Conservation (phyloP, 345 rosid genomes). For the Populus tremula region DNA sequence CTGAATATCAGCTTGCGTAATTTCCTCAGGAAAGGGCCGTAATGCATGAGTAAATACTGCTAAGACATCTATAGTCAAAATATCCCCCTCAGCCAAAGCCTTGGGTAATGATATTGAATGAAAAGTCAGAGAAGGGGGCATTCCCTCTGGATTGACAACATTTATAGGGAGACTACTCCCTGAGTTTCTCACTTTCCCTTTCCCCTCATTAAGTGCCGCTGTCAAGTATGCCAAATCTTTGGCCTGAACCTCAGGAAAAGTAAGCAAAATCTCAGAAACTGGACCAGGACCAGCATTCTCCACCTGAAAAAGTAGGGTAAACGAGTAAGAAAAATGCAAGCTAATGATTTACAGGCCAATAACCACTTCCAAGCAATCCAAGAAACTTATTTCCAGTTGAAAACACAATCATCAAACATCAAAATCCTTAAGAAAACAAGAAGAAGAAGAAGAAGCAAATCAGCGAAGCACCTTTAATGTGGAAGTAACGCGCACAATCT, state of each 20-base stretch:
- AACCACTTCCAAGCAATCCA: not conserved
- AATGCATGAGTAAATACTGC: constrained; percentile 59
- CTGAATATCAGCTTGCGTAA: constrained; percentile 80
- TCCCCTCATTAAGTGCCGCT: constrained; percentile 51
- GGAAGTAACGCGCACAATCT: constrained; percentile 62
- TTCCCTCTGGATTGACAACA: constrained; percentile 39
- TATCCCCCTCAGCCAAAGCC: constrained; percentile 53
- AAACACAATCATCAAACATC: not conserved
- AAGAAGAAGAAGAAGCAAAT: not conserved
- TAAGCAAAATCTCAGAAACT: constrained; percentile 67
- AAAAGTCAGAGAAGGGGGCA: constrained; percentile 56
- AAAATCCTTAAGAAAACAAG: not conserved
- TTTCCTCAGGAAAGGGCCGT: constrained; percentile 81
- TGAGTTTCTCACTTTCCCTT: constrained; percentile 57
- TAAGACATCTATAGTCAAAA: constrained; percentile 57
- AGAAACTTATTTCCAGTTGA: not conserved
- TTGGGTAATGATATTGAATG: constrained; percentile 65
- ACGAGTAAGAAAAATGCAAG: not conserved
- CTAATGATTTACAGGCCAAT: not conserved
- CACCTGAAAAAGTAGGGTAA: constrained; percentile 35
- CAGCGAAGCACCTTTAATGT: constrained; percentile 58
- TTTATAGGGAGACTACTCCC: constrained; percentile 46
- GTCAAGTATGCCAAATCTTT: constrained; percentile 67
- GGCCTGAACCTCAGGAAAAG: constrained; percentile 66
- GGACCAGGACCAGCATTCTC: constrained; percentile 61